These are phyloP conservation scores for Scolecobasidium constrictum DNA, from an alignment of 2,329 filamentous ascomycete species.

Conservation along the genomic window DNA sequence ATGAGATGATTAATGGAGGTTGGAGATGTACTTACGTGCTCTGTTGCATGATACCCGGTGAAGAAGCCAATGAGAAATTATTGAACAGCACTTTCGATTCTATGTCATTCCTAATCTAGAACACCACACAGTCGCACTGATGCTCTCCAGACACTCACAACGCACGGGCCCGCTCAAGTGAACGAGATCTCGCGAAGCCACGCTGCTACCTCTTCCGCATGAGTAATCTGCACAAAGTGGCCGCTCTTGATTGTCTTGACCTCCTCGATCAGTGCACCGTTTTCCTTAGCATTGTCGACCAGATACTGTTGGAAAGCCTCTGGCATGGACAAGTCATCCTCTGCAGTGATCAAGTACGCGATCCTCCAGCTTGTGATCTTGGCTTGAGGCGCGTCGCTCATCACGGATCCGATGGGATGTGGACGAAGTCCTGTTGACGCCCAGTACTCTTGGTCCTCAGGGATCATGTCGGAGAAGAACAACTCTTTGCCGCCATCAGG, in stretches of 20 bases:
- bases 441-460: not conserved
- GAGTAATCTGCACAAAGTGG: conserved; percentile 3
- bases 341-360: not conserved
- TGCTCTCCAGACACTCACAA: too few relatives aligned
- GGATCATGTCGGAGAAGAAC: not conserved
- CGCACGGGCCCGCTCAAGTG: too few relatives aligned
- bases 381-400: not conserved
- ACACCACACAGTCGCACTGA: too few relatives aligned
- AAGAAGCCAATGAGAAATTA: too few relatives aligned
- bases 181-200: not conserved
- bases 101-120: too few relatives aligned
- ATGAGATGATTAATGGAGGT: too few relatives aligned
- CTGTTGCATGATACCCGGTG: too few relatives aligned
- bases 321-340: not conserved
- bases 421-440: not conserved
- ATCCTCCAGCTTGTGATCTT: not conserved
- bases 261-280: not conserved
- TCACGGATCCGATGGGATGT: not conserved
- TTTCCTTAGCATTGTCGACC: not conserved
- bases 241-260: not conserved
- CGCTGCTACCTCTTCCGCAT: not conserved
- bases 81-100: too few relatives aligned
- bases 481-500: not conserved
- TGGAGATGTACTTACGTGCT: too few relatives aligned
- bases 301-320: not conserved